Evolutionary conservation across 352 stramenopile species (phyloP).

Genomic region (Globisporangium okanoganense): DNA sequence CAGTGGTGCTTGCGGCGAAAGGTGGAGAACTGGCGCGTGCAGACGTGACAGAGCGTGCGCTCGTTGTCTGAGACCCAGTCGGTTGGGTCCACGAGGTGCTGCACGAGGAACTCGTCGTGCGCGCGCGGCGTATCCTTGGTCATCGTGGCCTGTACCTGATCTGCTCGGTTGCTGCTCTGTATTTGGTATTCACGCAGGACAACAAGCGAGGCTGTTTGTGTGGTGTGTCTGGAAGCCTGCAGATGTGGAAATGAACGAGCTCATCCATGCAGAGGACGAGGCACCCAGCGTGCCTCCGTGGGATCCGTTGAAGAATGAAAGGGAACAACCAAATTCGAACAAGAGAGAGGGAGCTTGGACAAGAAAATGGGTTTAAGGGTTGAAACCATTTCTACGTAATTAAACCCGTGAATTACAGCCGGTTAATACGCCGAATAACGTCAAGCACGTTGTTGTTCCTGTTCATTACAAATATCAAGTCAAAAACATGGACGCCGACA

Average conservation of each 20-base stretch:
- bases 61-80: conserved; percentile 79
- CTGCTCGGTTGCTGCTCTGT: background rate
- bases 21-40: conserved; percentile 68
- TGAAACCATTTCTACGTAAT: too few relatives aligned
- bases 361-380: too few relatives aligned
- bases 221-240: background rate
- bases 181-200: background rate
- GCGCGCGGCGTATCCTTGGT: conserved; percentile 23
- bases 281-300: too few relatives aligned
- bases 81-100: conserved; percentile 66
- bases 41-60: conserved; percentile 69
- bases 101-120: conserved; percentile 56
- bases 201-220: background rate
- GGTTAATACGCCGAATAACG: too few relatives aligned
- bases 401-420: too few relatives aligned
- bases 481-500: too few relatives aligned
- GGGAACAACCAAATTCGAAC: too few relatives aligned
- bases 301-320: too few relatives aligned
- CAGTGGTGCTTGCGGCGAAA: conserved; percentile 88
- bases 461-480: too few relatives aligned
- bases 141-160: conserved; percentile 15
- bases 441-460: too few relatives aligned
- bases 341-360: too few relatives aligned
- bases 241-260: conserved; percentile 4
- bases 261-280: background rate